Percentiles rank a stretch among this genome's conserved stretches.
Conservation (phyloP, 2,329 filamentous ascomycete genomes). For the Aspergillus alliaceus region DNA sequence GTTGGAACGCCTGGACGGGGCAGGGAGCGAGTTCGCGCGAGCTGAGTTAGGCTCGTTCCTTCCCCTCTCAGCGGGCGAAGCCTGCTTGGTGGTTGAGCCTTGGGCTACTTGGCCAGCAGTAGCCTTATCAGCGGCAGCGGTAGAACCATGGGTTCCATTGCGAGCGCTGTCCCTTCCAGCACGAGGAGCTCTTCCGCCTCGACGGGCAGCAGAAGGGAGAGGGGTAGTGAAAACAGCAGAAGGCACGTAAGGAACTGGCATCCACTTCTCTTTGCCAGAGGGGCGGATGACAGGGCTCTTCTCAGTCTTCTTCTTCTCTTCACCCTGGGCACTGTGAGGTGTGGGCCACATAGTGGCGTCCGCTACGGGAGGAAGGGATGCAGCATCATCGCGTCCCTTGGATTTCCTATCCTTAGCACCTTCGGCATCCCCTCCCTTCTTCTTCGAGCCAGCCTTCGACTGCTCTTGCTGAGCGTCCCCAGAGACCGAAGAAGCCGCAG, state of each 20-base stretch:
- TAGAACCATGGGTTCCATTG: constrained; percentile 37
- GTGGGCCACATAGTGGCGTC: constrained; percentile 89
- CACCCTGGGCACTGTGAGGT: constrained; percentile 73
- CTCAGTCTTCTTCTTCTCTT: constrained; percentile 69
- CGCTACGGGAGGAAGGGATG: constrained; percentile 64
- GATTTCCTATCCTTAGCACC: constrained; percentile 39
- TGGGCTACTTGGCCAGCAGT: constrained; percentile 28
- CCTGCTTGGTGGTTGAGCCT: constrained; percentile 29
- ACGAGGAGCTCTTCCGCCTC: constrained; percentile 57
- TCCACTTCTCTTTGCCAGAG: constrained; percentile 79
- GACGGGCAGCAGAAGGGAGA: constrained; percentile 53
- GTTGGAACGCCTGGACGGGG: constrained; percentile 35
- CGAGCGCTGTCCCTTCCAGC: constrained; percentile 55
- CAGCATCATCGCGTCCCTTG: constrained; percentile 42
- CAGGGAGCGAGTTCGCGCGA: constrained; percentile 43
- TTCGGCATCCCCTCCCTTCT: constrained; percentile 37
- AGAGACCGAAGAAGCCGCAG: constrained; percentile 27
- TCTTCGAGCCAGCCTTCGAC: constrained; percentile 40
- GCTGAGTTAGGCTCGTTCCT: constrained; percentile 35
- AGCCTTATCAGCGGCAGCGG: constrained; percentile 36
- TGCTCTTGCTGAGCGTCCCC: constrained; percentile 41
- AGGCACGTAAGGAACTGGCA: constrained; percentile 77
- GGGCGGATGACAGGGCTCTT: constrained; percentile 58
- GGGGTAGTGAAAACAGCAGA: constrained; percentile 85
- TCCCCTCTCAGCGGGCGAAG: constrained; percentile 32